phyloP scores from a whole-genome alignment of 495 filamentous ascomycete species.

The Elasticomyces elasticus region DNA sequence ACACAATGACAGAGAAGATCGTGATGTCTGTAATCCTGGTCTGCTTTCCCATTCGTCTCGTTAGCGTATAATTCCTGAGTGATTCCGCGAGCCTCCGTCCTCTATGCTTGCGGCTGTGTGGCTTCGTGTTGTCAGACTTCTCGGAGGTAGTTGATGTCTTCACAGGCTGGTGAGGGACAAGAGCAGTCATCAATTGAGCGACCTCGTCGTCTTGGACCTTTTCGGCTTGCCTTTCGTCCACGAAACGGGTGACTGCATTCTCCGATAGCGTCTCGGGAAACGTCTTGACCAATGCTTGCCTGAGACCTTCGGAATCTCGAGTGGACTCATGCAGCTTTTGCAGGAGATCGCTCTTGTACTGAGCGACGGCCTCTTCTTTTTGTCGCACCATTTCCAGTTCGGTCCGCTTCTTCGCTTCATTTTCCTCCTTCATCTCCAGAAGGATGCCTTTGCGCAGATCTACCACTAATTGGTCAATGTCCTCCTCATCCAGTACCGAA shows the following conservation, averaged over 20 bases:
- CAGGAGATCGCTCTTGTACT: slow-evolving; percentile 16
- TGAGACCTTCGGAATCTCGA: slow-evolving; percentile 16
- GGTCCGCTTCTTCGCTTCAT: neutral
- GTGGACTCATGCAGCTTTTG: neutral
- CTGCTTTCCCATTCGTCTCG: slow-evolving; percentile 19
- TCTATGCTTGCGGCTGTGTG: neutral
- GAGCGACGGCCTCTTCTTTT: neutral
- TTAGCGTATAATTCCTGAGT: neutral
- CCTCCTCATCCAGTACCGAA: neutral
- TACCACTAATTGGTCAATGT: neutral
- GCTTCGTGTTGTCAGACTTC: neutral
- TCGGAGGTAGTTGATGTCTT: neutral
- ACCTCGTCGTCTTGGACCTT: slow-evolving; percentile 28
- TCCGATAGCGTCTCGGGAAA: slow-evolving; percentile 19
- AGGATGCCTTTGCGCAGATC: neutral
- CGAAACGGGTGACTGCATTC: slow-evolving; percentile 12
- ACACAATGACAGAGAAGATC: neutral
- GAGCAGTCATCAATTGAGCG: slow-evolving; percentile 31
- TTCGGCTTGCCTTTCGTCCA: slow-evolving; percentile 17
- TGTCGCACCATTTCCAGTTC: neutral
- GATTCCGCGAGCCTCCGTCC: neutral
- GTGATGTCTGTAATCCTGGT: neutral
- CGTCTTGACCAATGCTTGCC: slow-evolving; percentile 21
- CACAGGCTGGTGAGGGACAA: slow-evolving; percentile 10
- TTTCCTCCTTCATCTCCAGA: neutral